Evolutionary conservation across 345 rosid species (phyloP), one percentile per base, ranked within the genome.

Genomic region (Syzygium aromaticum): DNA sequence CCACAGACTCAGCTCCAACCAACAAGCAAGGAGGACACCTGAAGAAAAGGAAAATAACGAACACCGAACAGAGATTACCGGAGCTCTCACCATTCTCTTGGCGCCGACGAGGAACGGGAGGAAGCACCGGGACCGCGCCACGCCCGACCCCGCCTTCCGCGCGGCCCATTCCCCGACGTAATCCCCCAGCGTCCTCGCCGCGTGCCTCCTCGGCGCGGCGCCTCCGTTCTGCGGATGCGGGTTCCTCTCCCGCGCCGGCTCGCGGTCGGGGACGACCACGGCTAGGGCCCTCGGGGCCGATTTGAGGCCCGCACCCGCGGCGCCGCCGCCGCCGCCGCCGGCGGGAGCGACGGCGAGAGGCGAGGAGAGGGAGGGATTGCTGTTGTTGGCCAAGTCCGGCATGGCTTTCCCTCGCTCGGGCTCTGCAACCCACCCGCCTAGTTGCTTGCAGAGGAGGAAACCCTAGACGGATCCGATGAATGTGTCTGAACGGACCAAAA

Each of bases 81-180:
- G 49, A 16, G 80, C 49, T 11, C 88, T 85, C 51, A 96, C 98
- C 95, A 93, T 85, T 90, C 91, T 95, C 88, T 95, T 93, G 30
- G 98, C 94, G 22, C 94, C 94, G 49, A 89, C 92, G 8, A 97
- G 96, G 86, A 97, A 97, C 21, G 99, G 98, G 63, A 97, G 95
- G 84, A 89, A 86, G 87, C 93, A 93, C 61, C 38, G 89, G 38
- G 96, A 91, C 78, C 89, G 89, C 0, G 92, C 86, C 78, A 87
- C 91, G 46, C 93, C 96, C 38, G 91, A 89, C 64, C 91, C 95
- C 87, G 92, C 88, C 90, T 93, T 93, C 92, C 90, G 90, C 90
- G 67, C 88, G 30, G 73, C 91, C 96, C 95, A 73, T 25, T 33
- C 49, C 54, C 67, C 86, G 54, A 92, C 91, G 78, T 93, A 91